Evolutionary conservation across 179 eudicot genomes (phyloP), one percentile per base, ranked within the genome.

Genomic region (Beta lomatogona): DNA sequence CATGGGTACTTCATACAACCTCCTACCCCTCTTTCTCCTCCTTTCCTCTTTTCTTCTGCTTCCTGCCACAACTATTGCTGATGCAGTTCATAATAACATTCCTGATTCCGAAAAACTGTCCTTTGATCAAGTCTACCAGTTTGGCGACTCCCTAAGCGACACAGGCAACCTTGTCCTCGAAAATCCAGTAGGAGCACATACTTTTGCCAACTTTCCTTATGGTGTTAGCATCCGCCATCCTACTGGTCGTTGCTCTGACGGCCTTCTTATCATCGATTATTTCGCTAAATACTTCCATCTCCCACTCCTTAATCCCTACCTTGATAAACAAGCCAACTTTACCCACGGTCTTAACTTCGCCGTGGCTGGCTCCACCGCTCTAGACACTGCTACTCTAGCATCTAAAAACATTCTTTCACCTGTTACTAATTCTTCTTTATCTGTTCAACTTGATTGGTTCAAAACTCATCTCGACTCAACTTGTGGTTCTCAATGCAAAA

Each of bases 261-360:
- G 74, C 1, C 74, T 71, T 3, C 57, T 79, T 6, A 80, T 79
- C 18, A 25, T 79, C 22, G 76, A 71, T 68, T 21, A 59, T 25
- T 46, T 80, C 60, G 72, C 79, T 18, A 9, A 25, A 5, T 58
- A n/a, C 80, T 81, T 81, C 70, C 57, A 76, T 48, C 52, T 81
- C 16, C 76, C 83, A 44, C 70, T 75, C 8, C 28, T 76, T 48
- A 57, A 50, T 14, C 83, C 83, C 9, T 76, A 67, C 44, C 80
- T 67, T 9, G 61, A 55, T 21, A 81, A 46, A 76, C 25, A 15
- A 25, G 69, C 59, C 48, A 78, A 72, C 31, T 78, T 63, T 74
- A 25, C 50, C 36, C 79, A 81, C 22, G 80, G 83, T 19, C 80
- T 63, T 9, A 76, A 81, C 80, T 81, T 81, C 46, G 80, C 80